Base-by-base conservation (phyloP, 2,329 filamentous ascomycete species). In the Trichophyton verrucosum region DNA sequence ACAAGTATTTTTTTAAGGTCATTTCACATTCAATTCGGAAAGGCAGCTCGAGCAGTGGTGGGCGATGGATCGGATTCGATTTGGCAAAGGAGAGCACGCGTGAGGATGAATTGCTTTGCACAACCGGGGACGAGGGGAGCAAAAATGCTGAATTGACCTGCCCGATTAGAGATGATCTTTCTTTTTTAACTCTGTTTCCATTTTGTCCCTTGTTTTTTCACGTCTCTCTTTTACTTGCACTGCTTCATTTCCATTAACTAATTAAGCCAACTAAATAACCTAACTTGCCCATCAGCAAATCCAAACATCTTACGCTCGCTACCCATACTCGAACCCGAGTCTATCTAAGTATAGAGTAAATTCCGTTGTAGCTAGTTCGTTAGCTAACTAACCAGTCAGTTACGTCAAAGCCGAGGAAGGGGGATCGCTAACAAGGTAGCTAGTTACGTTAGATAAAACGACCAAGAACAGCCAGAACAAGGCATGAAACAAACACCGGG, bases 71-170 rank as follows among this genome's bases (percentile, higher is more conserved):
- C 22, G 36, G 22, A n/a, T 24, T 22, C 15, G 15, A 38, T 33
- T 57, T 55, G 60, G 58, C 62, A 53, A 60, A 44, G 60, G 58
- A 62, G 61, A 59, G 60, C 46, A 62, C 57, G 62, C 57, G 61
- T 64, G 62, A 61, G 62, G 62, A 64, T 62, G 62, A 59, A 15
- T 24, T 51, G 27, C 36, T 57, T 36, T 51, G 20, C 36, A 44
- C 58, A 17, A 20, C 58, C 7, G 62, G 62, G 62, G 62, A 64
- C 59, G 60, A 61, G 46, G 38, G n/a, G 58, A 53, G 7, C 33
- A 38, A 38, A 38, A 3, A 38, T 1, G 1, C 33, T 4, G 33
- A 38, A 38, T n/a, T 44, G 42, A 33, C 9, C 57, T 42, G 22
- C 40, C 40, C 33, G 40, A 40, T 57, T 57, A n/a, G 33, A 57